Conservation (phyloP, 2,329 filamentous ascomycete genomes). For the Alternaria sp. region DNA sequence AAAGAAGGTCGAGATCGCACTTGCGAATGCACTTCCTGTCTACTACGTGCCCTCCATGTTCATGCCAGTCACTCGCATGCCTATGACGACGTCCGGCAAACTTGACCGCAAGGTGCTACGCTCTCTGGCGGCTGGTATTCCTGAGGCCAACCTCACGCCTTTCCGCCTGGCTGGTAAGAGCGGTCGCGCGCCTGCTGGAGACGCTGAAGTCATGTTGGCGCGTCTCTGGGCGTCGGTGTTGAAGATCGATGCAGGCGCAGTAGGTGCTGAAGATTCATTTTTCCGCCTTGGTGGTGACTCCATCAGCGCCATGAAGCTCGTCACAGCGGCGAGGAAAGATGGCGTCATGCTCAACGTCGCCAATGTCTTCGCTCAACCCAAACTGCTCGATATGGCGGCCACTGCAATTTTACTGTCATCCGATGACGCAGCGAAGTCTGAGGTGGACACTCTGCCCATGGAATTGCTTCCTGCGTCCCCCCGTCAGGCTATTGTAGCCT, state of each 20-base stretch:
- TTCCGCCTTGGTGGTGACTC: slow-evolving; percentile 59
- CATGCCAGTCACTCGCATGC: slow-evolving; percentile 53
- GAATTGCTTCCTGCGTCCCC: slow-evolving; percentile 31
- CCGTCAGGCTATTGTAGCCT: slow-evolving; percentile 30
- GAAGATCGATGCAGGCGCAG: slow-evolving; percentile 47
- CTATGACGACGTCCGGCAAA: slow-evolving; percentile 55
- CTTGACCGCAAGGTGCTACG: slow-evolving; percentile 53
- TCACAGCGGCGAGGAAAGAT: slow-evolving; percentile 51
- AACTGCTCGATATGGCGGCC: slow-evolving; percentile 54
- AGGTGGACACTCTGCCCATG: slow-evolving; percentile 32
- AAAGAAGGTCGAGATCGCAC: slow-evolving; percentile 36
- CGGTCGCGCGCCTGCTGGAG: slow-evolving; percentile 37
- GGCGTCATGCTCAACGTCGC: slow-evolving; percentile 54
- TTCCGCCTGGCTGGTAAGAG: slow-evolving; percentile 44
- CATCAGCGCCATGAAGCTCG: slow-evolving; percentile 57
- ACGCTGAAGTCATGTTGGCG: slow-evolving; percentile 32
- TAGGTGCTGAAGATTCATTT: slow-evolving; percentile 57
- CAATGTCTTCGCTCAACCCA: slow-evolving; percentile 55
- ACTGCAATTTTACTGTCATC: slow-evolving; percentile 31
- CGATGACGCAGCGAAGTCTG: slow-evolving; percentile 23
- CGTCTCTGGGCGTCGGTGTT: slow-evolving; percentile 53
- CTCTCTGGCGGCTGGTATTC: slow-evolving; percentile 45
- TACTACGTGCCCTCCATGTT: slow-evolving; percentile 57
- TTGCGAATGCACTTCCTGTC: slow-evolving; percentile 47
- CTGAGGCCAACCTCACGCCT: slow-evolving; percentile 33